Evolutionary conservation across 1,284 basidiomycete species (phyloP).

Genomic region (Ganoderma resinaceum): DNA sequence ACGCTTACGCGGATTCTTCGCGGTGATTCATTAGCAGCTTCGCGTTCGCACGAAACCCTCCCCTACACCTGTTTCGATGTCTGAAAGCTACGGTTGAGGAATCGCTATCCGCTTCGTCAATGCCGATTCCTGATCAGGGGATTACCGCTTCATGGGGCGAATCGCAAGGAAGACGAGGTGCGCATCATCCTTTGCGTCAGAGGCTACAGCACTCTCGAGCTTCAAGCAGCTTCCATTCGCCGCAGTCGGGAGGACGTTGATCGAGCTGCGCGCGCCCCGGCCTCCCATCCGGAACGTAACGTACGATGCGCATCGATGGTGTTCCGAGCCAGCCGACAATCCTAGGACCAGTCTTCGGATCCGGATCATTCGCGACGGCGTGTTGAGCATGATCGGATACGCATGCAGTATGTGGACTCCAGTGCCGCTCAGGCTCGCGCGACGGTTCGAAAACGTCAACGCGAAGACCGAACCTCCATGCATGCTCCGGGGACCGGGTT

Average conservation of each 20-base stretch:
- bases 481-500: neutral
- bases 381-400: neutral
- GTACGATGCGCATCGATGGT: neutral
- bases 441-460: neutral
- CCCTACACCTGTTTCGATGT: neutral
- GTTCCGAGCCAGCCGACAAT: neutral
- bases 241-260: neutral
- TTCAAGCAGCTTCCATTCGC: neutral
- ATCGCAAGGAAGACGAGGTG: neutral
- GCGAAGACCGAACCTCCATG: neutral
- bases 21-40: neutral
- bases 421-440: neutral
- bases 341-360: neutral
- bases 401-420: neutral
- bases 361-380: neutral
- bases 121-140: neutral
- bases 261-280: neutral
- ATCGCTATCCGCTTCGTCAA: neutral
- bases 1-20: neutral
- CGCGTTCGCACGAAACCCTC: neutral
- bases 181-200: neutral
- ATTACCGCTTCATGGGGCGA: neutral
- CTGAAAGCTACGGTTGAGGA: neutral
- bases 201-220: neutral
- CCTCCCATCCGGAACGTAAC: neutral